Evolutionary conservation across 108 stramenopile species (phyloP).

Genomic region (Phaeodactylum tricornutum): DNA sequence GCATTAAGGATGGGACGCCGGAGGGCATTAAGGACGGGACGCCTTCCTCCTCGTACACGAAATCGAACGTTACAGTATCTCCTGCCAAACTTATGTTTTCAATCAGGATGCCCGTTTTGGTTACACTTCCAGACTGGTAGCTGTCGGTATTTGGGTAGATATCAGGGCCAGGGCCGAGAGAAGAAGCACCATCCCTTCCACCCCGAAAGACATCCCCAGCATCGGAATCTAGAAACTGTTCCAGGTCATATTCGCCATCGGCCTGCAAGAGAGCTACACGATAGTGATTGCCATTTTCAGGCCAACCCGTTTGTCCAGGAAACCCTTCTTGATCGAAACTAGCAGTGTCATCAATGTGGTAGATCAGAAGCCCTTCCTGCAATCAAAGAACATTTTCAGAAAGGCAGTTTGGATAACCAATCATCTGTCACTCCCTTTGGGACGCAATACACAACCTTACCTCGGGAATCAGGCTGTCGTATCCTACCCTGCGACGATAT

Average conservation of each 20-base stretch:
- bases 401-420: no score
- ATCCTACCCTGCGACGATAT: constrained; percentile 33
- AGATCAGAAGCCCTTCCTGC: constrained; percentile 31
- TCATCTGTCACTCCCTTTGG: no score
- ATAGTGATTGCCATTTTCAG: constrained; percentile 38
- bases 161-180: not conserved
- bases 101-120: constrained; percentile 20
- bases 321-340: constrained; percentile 12
- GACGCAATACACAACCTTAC: no score
- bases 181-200: constrained; percentile 3
- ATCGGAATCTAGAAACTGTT: constrained; percentile 26
- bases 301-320: constrained; percentile 40
- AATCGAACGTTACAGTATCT: no score
- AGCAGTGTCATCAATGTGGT: constrained; percentile 28
- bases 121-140: constrained; percentile 25
- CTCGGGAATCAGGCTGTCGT: no score
- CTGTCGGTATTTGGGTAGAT: constrained; percentile 37
- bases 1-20: no score
- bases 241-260: constrained; percentile 39
- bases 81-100: no score
- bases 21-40: no score
- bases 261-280: constrained; percentile 33
- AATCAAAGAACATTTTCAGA: no score
- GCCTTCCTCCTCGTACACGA: no score
- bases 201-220: constrained; percentile 19